A percentile compares a stretch with the other conserved stretches of the same genome.
Conservation (phyloP, 2,329 filamentous ascomycete species). For the Cercospora beticola region DNA sequence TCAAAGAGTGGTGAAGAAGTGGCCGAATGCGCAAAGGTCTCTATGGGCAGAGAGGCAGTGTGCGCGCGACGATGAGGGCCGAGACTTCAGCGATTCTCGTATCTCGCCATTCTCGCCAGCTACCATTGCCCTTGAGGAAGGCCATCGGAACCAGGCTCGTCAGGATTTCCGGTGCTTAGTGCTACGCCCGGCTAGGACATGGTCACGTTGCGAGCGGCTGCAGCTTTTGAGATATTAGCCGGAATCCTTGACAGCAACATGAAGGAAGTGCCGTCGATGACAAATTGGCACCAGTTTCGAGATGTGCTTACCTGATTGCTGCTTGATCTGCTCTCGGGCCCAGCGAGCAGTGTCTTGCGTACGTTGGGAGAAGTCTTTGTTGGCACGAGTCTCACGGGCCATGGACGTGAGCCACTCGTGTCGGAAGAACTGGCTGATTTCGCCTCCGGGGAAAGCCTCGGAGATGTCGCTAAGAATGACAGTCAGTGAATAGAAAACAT, state of each 20-base stretch:
- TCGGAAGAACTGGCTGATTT: slow-evolving; percentile 81
- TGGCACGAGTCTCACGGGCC: slow-evolving; percentile 88
- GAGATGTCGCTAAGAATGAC: slow-evolving; percentile 71
- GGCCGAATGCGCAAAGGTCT: not conserved
- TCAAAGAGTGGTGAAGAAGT: not conserved
- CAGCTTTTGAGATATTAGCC: slow-evolving; percentile 11
- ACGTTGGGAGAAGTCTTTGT: slow-evolving; percentile 78
- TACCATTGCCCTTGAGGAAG: not conserved
- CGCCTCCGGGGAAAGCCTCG: slow-evolving; percentile 87
- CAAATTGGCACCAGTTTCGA: not conserved
- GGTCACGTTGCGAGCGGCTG: slow-evolving; percentile 14
- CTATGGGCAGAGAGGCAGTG: not conserved
- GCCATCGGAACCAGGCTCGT: not conserved
- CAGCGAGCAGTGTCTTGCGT: slow-evolving; percentile 95
- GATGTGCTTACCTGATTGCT: slow-evolving; percentile 56
- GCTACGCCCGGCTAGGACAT: slow-evolving; percentile 12
- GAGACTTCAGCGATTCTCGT: not conserved
- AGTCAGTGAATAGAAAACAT: slow-evolving; percentile 40
- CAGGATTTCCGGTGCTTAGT: not conserved
- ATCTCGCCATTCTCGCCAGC: not conserved
- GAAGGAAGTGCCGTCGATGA: not conserved
- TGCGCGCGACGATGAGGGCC: not conserved
- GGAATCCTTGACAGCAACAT: not conserved
- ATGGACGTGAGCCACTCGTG: slow-evolving; percentile 85
- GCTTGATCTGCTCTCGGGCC: slow-evolving; percentile 96